phyloP scores from a whole-genome alignment of 371 early-diverging fungal species.

The Mucor irregularis region DNA sequence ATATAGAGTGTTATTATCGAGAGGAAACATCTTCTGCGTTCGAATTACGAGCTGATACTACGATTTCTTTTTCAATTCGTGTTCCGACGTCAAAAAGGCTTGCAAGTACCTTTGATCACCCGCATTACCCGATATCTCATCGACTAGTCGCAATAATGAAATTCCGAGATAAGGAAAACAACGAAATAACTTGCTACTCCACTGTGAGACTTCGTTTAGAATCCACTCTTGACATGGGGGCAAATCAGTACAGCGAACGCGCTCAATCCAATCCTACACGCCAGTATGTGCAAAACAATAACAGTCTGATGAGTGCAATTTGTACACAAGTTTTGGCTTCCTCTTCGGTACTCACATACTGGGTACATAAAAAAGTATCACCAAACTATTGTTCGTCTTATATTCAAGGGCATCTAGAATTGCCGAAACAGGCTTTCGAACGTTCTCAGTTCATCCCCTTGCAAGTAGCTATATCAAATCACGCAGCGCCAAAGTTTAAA shows the following conservation, averaged over 20 bases:
- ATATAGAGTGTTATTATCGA: neutral
- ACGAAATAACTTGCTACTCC: slow-evolving; percentile 3
- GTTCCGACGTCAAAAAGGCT: slow-evolving; percentile 1
- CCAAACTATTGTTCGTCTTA: neutral
- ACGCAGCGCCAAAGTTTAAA: neutral
- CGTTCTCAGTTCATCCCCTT: slow-evolving; percentile 3
- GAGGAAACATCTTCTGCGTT: neutral
- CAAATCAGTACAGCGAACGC: neutral
- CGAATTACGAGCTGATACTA: neutral
- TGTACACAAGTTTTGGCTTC: neutral
- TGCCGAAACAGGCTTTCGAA: slow-evolving; percentile 5
- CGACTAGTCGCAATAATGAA: slow-evolving; percentile 9
- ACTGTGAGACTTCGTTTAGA: slow-evolving; percentile 9
- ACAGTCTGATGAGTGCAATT: neutral
- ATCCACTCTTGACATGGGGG: neutral
- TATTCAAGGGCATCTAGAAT: neutral
- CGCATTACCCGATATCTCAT: slow-evolving; percentile 12
- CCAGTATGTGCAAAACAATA: neutral
- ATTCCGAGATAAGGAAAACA: neutral
- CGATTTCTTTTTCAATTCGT: slow-evolving; percentile 12
- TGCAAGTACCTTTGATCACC: slow-evolving; percentile 14
- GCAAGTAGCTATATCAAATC: slow-evolving; percentile 1
- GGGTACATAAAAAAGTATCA: neutral
- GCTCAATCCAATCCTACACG: neutral
- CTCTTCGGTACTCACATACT: neutral